Evolutionary conservation across 768 basidiomycete genomes (phyloP), one percentile per base, ranked within the genome.

Genomic region (Cubamyces sp.): DNA sequence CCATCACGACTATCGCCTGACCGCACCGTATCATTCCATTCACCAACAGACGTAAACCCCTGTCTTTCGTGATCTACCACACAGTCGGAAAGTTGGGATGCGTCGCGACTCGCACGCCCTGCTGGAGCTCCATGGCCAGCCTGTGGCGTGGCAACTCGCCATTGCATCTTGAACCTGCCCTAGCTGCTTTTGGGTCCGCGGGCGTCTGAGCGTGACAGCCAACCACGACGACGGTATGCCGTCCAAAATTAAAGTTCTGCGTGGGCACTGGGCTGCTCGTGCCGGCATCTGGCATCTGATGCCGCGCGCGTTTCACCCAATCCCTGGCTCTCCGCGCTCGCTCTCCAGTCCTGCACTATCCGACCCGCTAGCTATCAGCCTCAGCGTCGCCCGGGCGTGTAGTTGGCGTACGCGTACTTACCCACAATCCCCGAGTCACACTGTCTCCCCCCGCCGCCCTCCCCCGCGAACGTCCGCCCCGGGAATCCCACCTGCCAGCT

Each of bases 221-320:
- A 59, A 61, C 53, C 25, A 53, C 57, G 26, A 25, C 58, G 43
- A 21, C 46, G 49, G 15, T 39, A 30, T 56, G 41, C 60, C 48
- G 26, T 40, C 54, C 63, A 60, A 60, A 64, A 64, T 64, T 64
- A 64, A 61, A 60, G 52, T 56, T 59, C 53, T 37, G 45, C 42
- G 54, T 64, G 56, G 34, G 34, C 34, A 34, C 34, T 34, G 34
- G 47, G 56, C 57, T 19, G 26, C 48, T 47, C 56, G 53, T 60
- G 60, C 67, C 67, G 67, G 52, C 64, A 65, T 68, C 67, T 59
- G 67, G 52, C 64, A 65, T 68, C 67, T 59, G 67, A 65, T 66
- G 59, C 67, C 67, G 62, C 56, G 57, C 57, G 50, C 51, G 67
- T 68, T 65, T 68, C 67, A 68, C 54, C 63, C 34, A 5, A 11